Evolutionary conservation across 805 yeast species (phyloP).

Genomic region (Yarrowia deformans): DNA sequence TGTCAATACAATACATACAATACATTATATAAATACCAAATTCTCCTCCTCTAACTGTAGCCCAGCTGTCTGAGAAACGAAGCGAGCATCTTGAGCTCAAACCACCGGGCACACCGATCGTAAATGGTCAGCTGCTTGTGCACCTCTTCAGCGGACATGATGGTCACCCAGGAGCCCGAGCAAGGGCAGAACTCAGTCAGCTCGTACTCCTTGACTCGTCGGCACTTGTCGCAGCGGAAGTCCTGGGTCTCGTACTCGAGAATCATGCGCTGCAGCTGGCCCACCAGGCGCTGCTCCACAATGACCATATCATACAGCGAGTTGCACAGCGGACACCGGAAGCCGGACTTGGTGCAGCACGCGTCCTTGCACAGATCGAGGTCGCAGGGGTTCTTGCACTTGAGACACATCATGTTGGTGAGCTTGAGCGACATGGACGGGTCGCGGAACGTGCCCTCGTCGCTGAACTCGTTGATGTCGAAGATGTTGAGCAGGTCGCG

Average conservation of each 20-base stretch:
- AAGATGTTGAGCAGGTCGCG: conserved; percentile 74
- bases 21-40: conserved; percentile 16
- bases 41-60: not conserved
- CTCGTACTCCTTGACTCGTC: conserved; percentile 67
- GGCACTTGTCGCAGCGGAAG: conserved; percentile 79
- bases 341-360: conserved; percentile 46
- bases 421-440: conserved; percentile 76
- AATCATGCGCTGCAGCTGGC: conserved; percentile 62
- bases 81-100: conserved; percentile 33
- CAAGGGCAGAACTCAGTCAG: conserved; percentile 81
- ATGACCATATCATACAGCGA: conserved; percentile 68
- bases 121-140: conserved; percentile 58
- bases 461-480: conserved; percentile 84
- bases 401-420: conserved; percentile 75
- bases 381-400: conserved; percentile 76
- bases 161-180: conserved; percentile 83
- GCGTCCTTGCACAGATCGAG: conserved; percentile 82
- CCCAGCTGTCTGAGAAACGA: conserved; percentile 34
- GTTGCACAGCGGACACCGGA: conserved; percentile 73
- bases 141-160: conserved; percentile 57
- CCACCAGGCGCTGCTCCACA: conserved; percentile 80
- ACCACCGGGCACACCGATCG: conserved; percentile 42
- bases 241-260: conserved; percentile 80
- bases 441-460: conserved; percentile 71
- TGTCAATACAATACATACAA: not conserved